Base-by-base conservation (phyloP, 345 rosid genomes). In the Noccaea caerulescens region DNA sequence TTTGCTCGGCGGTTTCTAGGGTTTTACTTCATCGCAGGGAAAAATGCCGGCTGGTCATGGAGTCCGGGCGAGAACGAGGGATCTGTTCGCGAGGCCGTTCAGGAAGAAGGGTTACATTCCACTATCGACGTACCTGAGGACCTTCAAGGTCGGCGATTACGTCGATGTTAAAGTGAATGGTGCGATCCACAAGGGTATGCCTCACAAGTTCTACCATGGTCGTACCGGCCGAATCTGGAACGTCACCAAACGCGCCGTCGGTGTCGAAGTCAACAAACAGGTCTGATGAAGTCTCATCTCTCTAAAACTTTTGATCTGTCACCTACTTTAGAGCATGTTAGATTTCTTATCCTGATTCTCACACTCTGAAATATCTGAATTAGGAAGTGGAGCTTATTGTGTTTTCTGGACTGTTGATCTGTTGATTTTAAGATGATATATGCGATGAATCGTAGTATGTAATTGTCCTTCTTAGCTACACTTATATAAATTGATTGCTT, bases 181-280 rank as follows among this genome's bases (percentile, higher is more conserved):
- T 69, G 91, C 94, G 69, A 69, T 90, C 60, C 94, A 90, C 76
- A 90, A 90, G 82, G 97, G 97, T 33, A 90, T 90, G 97, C 97
- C 94, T 39, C 97, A 88, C 76, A 90, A 90, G 81, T 90, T 88
- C 81, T 90, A 87, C 72, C 92, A 87, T 39, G 97, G 97, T 6
- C 97, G 97, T 68, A 90, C 97, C 34, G 97, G 97, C 8, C 84
- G 85, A 34, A 78, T 90, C 80, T 90, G 97, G 94, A 90, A 90
- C 58, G 92, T 90, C 25, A 90, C 93, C 81, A 90, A 90, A 53
- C 94, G 92, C 8, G 92, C 97, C 61, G 76, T 88, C 6, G 97
- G 97, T 30, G 94, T 90, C 3, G 97, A 88, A 80, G 75, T 88
- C 55, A 90, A 90, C 85, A 90, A 90, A 55, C 94, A 88, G 87